Conservation (phyloP, 306 rosid genomes). For the Geum urbanum region DNA sequence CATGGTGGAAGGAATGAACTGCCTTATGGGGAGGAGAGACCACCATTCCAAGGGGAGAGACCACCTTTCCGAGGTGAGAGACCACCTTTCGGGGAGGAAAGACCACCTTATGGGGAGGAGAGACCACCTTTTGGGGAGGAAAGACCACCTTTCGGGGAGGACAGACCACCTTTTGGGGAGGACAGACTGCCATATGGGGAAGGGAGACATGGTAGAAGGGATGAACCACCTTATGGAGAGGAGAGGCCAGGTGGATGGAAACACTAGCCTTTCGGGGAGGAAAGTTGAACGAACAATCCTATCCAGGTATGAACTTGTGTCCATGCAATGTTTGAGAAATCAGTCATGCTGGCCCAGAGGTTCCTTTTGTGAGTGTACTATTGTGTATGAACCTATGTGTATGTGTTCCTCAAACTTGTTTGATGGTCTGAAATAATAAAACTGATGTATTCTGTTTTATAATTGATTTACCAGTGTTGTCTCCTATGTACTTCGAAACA, state of each 20-base stretch:
- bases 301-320: background rate
- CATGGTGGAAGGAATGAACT: no score
- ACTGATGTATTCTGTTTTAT: background rate
- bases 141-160: background rate
- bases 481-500: background rate
- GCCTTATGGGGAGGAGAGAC: background rate
- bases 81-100: background rate
- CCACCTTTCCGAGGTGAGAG: conserved; percentile 18
- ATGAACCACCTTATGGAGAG: background rate
- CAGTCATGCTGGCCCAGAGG: background rate
- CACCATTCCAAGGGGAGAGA: no score
- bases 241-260: conserved; percentile 50
- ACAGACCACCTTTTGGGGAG: background rate
- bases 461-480: background rate
- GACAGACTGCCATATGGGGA: background rate
- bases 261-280: conserved; percentile 31
- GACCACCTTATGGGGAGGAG: background rate
- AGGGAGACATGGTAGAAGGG: background rate
- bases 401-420: background rate
- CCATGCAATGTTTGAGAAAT: background rate
- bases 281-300: background rate
- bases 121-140: background rate
- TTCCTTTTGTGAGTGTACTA: background rate
- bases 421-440: conserved; percentile 7
- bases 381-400: background rate